These are phyloP conservation scores for Schizosaccharomyces osmophilus DNA, from an alignment of 805 yeast species.

Conservation along the genomic window DNA sequence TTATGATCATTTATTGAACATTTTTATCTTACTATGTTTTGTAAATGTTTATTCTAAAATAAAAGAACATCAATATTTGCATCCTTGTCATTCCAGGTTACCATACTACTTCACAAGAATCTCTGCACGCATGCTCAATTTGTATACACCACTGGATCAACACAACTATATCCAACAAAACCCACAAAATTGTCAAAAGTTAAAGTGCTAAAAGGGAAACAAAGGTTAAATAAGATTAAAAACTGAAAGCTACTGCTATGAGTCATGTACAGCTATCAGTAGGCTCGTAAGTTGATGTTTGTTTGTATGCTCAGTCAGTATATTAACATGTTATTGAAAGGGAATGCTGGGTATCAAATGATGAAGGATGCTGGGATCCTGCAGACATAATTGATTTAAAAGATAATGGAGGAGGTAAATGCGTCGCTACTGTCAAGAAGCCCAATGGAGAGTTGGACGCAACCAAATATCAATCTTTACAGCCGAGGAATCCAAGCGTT, in stretches of 20 bases:
- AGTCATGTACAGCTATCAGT: neutral
- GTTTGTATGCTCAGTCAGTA: neutral
- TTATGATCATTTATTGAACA: no score
- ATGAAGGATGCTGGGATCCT: slow-evolving; percentile 48
- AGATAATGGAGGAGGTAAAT: neutral
- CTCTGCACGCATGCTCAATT: no score
- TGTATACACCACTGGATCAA: no score
- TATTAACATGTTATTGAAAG: slow-evolving; percentile 7
- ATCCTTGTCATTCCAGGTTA: no score
- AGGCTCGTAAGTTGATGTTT: neutral
- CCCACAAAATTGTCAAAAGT: no score
- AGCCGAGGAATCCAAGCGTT: neutral
- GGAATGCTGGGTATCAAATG: slow-evolving; percentile 60
- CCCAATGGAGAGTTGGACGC: neutral
- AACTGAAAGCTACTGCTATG: neutral
- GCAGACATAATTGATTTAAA: slow-evolving; percentile 30
- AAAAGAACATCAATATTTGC: no score
- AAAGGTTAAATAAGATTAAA: neutral
- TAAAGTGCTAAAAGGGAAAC: no score
- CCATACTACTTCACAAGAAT: no score
- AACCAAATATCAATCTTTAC: neutral
- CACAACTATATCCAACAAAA: no score
- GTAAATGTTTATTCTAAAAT: no score
- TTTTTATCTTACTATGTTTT: no score
- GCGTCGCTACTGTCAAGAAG: neutral